These are phyloP conservation scores for Penicillium cinerascens DNA, from an alignment of 495 filamentous ascomycete genomes.

Conservation along the genomic window DNA sequence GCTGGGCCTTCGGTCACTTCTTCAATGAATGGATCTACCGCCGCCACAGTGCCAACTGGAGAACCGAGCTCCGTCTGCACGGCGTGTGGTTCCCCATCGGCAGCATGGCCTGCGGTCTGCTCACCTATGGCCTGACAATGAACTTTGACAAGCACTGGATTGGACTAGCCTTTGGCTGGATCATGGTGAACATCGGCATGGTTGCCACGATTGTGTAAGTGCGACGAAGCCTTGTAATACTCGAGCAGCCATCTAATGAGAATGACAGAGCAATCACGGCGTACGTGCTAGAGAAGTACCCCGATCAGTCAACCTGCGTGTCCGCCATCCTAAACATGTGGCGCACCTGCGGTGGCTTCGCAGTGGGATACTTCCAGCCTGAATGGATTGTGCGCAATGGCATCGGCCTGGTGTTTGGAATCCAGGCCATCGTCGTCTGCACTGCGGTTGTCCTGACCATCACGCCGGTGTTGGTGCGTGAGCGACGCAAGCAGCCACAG, in stretches of 20 bases:
- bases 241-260: not conserved
- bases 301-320: constrained; percentile 37
- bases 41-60: constrained; percentile 25
- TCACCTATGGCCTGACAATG: constrained; percentile 36
- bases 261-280: constrained; percentile 33
- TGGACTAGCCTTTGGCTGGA: constrained; percentile 39
- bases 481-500: not conserved
- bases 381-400: constrained; percentile 41
- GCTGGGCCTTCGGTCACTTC: constrained; percentile 31
- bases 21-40: constrained; percentile 38
- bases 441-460: constrained; percentile 28
- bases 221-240: not conserved
- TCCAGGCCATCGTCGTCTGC: constrained; percentile 40
- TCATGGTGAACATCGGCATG: constrained; percentile 40
- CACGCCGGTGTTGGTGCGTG: constrained; percentile 25
- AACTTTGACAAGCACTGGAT: constrained; percentile 38
- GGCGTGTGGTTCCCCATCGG: constrained; percentile 36
- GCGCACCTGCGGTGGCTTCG: constrained; percentile 45
- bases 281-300: constrained; percentile 43
- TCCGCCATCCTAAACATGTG: constrained; percentile 43
- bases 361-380: constrained; percentile 46
- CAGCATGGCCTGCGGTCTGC: constrained; percentile 29
- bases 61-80: constrained; percentile 33
- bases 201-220: constrained; percentile 36
- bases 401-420: constrained; percentile 41